Conservation (phyloP, 2,329 filamentous ascomycete genomes). For the Kalmusia sp. region DNA sequence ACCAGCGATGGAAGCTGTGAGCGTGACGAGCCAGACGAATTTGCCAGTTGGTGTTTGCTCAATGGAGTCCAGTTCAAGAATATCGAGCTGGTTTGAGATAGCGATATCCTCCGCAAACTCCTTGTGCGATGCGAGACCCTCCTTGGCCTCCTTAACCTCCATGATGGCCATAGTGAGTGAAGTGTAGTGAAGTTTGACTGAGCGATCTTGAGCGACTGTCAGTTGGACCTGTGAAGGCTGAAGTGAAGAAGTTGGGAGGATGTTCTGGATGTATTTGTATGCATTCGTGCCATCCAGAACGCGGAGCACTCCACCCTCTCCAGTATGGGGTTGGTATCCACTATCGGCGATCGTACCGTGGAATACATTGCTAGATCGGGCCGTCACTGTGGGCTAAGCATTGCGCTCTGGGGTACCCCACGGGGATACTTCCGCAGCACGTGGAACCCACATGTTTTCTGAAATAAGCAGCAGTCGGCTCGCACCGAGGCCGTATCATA, state of each 20-base stretch:
- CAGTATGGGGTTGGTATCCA: background rate
- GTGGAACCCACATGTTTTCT: background rate
- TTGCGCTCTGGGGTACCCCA: background rate
- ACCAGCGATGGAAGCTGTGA: slow-evolving; percentile 32
- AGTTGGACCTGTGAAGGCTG: background rate
- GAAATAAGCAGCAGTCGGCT: background rate
- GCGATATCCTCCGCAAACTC: background rate
- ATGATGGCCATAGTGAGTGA: background rate
- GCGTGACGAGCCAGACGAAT: slow-evolving; percentile 11
- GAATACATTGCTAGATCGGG: background rate
- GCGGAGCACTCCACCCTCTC: background rate
- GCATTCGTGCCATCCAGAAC: background rate
- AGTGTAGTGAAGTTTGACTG: background rate
- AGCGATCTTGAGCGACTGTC: background rate
- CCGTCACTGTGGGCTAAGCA: background rate
- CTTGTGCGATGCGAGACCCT: background rate
- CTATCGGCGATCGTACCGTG: background rate
- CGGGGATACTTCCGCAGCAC: background rate
- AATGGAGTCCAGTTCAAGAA: slow-evolving; percentile 12
- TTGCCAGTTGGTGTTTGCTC: slow-evolving; percentile 11
- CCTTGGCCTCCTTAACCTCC: background rate
- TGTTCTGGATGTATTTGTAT: background rate
- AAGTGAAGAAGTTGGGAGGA: background rate
- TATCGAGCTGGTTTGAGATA: slow-evolving; percentile 4
- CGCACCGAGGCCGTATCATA: background rate